Percentiles rank a stretch among this genome's conserved stretches.
These are phyloP conservation scores for Diversispora eburnea DNA, from an alignment of 192 early-diverging fungal species.

Conservation along the genomic window DNA sequence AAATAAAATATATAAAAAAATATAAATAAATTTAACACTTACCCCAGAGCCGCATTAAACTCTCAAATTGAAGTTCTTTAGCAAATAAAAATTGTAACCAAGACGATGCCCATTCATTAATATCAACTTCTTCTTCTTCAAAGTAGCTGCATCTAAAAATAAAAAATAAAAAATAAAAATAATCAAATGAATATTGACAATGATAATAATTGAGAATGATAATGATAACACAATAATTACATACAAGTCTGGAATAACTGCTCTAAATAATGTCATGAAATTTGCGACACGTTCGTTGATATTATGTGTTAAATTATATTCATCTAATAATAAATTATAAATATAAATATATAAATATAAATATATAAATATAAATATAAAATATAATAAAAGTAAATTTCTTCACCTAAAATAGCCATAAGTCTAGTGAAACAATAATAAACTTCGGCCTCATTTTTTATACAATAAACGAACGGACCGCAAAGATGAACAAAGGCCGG, in stretches of 20 bases:
- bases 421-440: slow-evolving; percentile 81
- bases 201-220: background rate
- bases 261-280: slow-evolving; percentile 83
- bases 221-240: background rate
- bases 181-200: background rate
- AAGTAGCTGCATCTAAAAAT: slow-evolving; percentile 77
- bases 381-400: background rate
- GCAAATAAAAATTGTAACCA: slow-evolving; percentile 80
- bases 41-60: slow-evolving; percentile 76
- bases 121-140: slow-evolving; percentile 90
- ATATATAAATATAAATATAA: slow-evolving; percentile 4
- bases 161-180: background rate
- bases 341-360: background rate
- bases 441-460: slow-evolving; percentile 72
- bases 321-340: slow-evolving; percentile 49
- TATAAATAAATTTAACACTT: background rate
- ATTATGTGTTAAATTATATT: slow-evolving; percentile 56
- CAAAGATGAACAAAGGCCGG: slow-evolving; percentile 72
- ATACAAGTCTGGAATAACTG: slow-evolving; percentile 82
- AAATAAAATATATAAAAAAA: background rate
- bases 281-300: slow-evolving; percentile 78
- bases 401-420: slow-evolving; percentile 62
- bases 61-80: slow-evolving; percentile 78
- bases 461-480: slow-evolving; percentile 76
- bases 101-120: slow-evolving; percentile 81